Conservation (phyloP, 805 yeast species). For the Maudiozyma serrabonitensis region DNA sequence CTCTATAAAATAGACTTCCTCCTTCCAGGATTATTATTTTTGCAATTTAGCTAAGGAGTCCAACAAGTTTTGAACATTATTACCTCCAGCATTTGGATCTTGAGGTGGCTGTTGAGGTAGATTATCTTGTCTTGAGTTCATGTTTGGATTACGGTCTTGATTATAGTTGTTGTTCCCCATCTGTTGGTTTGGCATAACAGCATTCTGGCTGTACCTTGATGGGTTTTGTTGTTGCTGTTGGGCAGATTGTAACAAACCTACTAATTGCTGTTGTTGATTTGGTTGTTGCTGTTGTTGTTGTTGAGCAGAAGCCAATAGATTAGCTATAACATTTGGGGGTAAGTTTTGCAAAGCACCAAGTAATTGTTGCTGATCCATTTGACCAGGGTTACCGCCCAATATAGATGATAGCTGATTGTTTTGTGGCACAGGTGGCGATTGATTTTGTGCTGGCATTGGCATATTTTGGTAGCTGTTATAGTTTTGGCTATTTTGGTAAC, state of each 20-base stretch:
- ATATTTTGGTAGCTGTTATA: slow-evolving; percentile 14
- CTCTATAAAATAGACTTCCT: neutral
- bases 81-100: slow-evolving; percentile 18
- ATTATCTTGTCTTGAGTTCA: slow-evolving; percentile 7
- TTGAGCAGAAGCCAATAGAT: slow-evolving; percentile 26
- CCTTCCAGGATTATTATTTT: slow-evolving; percentile 10
- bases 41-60: slow-evolving; percentile 32
- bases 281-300: slow-evolving; percentile 23
- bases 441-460: slow-evolving; percentile 11
- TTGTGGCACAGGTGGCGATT: slow-evolving; percentile 16
- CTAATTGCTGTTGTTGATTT: slow-evolving; percentile 14
- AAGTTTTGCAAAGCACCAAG: slow-evolving; percentile 27
- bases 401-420: slow-evolving; percentile 21
- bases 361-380: slow-evolving; percentile 26
- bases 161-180: slow-evolving; percentile 4
- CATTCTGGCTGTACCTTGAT: neutral
- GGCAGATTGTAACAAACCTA: slow-evolving; percentile 26
- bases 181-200: neutral
- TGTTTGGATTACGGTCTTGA: neutral
- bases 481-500: slow-evolving; percentile 8
- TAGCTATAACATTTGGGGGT: slow-evolving; percentile 29
- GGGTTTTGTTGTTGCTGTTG: slow-evolving; percentile 14
- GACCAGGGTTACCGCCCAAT: slow-evolving; percentile 16
- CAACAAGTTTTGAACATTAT: slow-evolving; percentile 31
- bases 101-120: slow-evolving; percentile 10